Evolutionary conservation across 2,329 filamentous ascomycete genomes (phyloP).

Genomic region (Onygena corvina): DNA sequence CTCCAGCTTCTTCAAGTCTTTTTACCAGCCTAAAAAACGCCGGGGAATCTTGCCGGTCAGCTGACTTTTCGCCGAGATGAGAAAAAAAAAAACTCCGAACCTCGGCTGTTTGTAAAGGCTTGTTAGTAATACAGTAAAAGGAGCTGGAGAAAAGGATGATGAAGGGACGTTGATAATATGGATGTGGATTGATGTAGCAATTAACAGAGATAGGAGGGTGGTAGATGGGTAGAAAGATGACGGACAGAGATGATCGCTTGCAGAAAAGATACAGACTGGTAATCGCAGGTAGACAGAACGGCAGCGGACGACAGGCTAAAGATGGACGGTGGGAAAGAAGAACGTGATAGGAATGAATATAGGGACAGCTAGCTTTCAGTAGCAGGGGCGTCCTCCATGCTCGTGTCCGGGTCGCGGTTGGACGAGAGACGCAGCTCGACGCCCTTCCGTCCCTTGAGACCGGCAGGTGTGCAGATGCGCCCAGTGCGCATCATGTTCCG

Average conservation of each 20-base stretch:
- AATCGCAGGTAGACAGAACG: background rate
- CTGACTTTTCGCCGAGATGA: slow-evolving; percentile 7
- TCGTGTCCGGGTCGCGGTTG: background rate
- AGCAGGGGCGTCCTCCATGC: background rate
- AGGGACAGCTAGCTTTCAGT: too few relatives aligned
- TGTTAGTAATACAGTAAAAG: slow-evolving; percentile 29
- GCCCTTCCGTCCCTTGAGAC: slow-evolving; percentile 11
- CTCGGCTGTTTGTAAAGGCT: slow-evolving; percentile 1
- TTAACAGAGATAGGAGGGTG: slow-evolving; percentile 63
- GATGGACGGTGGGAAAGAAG: too few relatives aligned
- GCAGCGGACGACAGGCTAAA: background rate
- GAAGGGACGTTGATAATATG: background rate
- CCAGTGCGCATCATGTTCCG: slow-evolving; percentile 33
- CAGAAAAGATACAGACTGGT: background rate
- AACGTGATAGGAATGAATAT: too few relatives aligned
- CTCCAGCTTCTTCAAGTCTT: background rate
- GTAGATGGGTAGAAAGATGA: background rate
- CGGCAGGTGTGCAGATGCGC: slow-evolving; percentile 31
- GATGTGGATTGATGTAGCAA: too few relatives aligned
- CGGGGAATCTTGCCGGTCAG: background rate
- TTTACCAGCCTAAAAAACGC: background rate
- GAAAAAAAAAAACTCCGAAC: slow-evolving; percentile 2
- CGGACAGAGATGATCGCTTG: slow-evolving; percentile 5
- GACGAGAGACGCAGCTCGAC: slow-evolving; percentile 8
- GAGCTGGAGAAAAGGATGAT: slow-evolving; percentile 41